Evolutionary conservation across 1,284 basidiomycete species (phyloP).

Genomic region (Ustilago sp.): DNA sequence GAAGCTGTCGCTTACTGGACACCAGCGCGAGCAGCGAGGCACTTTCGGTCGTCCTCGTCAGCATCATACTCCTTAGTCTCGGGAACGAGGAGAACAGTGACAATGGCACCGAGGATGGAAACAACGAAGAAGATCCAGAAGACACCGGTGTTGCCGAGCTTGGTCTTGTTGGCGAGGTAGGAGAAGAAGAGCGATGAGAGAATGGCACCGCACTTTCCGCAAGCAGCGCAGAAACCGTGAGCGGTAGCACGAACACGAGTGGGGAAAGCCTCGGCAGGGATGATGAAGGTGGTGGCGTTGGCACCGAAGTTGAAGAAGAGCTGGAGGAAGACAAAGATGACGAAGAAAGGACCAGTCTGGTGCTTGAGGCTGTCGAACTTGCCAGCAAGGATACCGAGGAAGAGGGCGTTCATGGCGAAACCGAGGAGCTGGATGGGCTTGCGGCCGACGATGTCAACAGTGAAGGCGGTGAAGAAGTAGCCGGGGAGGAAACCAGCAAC

Average conservation of each 20-base stretch:
- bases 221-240: conserved; percentile 72
- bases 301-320: conserved; percentile 74
- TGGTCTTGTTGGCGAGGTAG: conserved; percentile 44
- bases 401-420: conserved; percentile 66
- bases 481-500: conserved; percentile 66
- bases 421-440: conserved; percentile 69
- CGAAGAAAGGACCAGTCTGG: conserved; percentile 77
- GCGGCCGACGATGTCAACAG: conserved; percentile 64
- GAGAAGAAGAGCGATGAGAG: conserved; percentile 70
- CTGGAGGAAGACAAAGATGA: conserved; percentile 79
- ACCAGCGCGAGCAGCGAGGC: conserved; percentile 53
- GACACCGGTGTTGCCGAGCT: conserved; percentile 51
- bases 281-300: conserved; percentile 83
- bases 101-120: conserved; percentile 55
- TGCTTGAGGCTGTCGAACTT: conserved; percentile 56
- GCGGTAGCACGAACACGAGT: conserved; percentile 76
- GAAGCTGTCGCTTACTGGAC: conserved; percentile 23
- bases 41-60: conserved; percentile 63
- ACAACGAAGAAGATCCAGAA: conserved; percentile 67
- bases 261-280: conserved; percentile 82
- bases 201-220: conserved; percentile 73
- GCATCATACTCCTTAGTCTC: conserved; percentile 66
- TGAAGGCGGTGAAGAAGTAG: conserved; percentile 66
- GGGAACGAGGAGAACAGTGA: conserved; percentile 56
- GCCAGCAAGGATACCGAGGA: conserved; percentile 69